These are phyloP conservation scores for Komagataella kurtzmanii DNA, from an alignment of 805 yeast species.

Conservation along the genomic window DNA sequence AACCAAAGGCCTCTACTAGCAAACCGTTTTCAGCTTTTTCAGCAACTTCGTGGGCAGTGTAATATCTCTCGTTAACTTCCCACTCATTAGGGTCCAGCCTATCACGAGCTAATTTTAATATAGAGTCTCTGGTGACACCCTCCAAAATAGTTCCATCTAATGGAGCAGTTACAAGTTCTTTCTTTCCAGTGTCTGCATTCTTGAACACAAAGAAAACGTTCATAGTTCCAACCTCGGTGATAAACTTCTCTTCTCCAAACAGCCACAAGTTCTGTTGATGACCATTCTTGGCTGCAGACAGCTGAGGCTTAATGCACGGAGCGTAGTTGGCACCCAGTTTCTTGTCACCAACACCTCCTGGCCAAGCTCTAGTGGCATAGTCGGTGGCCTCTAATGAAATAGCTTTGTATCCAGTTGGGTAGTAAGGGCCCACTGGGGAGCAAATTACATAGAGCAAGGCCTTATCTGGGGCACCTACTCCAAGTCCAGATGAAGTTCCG, in stretches of 20 bases:
- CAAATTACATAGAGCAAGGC: slow-evolving; percentile 81
- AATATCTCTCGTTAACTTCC: slow-evolving; percentile 74
- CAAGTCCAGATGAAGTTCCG: slow-evolving; percentile 82
- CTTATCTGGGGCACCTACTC: slow-evolving; percentile 70
- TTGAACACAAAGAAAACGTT: slow-evolving; percentile 82
- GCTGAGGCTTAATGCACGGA: slow-evolving; percentile 85
- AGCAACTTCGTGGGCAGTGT: slow-evolving; percentile 66
- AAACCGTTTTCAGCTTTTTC: slow-evolving; percentile 71
- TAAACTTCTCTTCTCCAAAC: slow-evolving; percentile 75
- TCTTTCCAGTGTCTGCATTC: slow-evolving; percentile 63
- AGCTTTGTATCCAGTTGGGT: slow-evolving; percentile 91
- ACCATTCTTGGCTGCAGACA: slow-evolving; percentile 82
- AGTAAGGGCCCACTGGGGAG: slow-evolving; percentile 96
- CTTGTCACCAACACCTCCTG: slow-evolving; percentile 95
- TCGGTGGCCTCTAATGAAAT: slow-evolving; percentile 91
- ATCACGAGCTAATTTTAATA: slow-evolving; percentile 63
- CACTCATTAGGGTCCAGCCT: slow-evolving; percentile 67
- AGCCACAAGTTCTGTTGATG: slow-evolving; percentile 95
- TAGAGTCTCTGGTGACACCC: slow-evolving; percentile 92
- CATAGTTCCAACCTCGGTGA: slow-evolving; percentile 98
- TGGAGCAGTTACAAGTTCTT: slow-evolving; percentile 92
- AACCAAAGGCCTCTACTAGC: slow-evolving; percentile 87
- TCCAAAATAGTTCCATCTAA: slow-evolving; percentile 93
- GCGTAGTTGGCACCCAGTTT: slow-evolving; percentile 98
- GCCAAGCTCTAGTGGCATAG: slow-evolving; percentile 97